Conservation (phyloP, 2,329 filamentous ascomycete species). For the Penicillium occitanis region DNA sequence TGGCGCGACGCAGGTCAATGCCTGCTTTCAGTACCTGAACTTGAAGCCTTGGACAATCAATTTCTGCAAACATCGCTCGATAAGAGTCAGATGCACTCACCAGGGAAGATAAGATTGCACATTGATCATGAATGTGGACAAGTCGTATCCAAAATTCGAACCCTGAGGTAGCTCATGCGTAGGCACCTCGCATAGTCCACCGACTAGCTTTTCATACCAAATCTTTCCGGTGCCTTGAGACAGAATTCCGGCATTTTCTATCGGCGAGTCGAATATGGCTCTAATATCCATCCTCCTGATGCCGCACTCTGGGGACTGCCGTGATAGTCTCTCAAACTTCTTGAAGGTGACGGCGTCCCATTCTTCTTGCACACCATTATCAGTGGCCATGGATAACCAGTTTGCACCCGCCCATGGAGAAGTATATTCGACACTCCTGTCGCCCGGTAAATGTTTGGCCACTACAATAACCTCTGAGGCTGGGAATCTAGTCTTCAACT, state of each 20-base stretch:
- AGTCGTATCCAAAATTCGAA: slow-evolving; percentile 9
- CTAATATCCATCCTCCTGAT: slow-evolving; percentile 1
- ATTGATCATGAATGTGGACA: slow-evolving; percentile 15
- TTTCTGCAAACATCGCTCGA: neutral
- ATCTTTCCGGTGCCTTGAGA: neutral
- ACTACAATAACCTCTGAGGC: slow-evolving; percentile 1
- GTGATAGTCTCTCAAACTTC: neutral
- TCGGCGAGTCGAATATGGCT: slow-evolving; percentile 1
- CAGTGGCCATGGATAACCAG: slow-evolving; percentile 2
- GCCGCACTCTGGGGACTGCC: slow-evolving; percentile 1
- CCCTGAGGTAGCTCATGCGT: neutral
- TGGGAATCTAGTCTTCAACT: slow-evolving; percentile 1
- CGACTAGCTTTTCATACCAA: slow-evolving; percentile 11
- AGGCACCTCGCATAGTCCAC: slow-evolving; percentile 3
- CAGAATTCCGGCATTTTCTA: slow-evolving; percentile 1
- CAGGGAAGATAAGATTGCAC: slow-evolving; percentile 7
- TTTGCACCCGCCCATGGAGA: slow-evolving; percentile 15
- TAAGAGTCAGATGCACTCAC: neutral
- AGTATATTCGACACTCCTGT: neutral
- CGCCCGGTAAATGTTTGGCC: slow-evolving; percentile 8
- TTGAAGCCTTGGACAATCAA: neutral
- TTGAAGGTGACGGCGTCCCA: neutral
- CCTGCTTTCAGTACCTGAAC: neutral
- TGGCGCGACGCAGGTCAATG: neutral
- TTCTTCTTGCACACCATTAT: neutral